A percentile compares a stretch with the other conserved stretches of the same genome.
Conservation (phyloP, 73 alveolate species). For the Paramecium octaurelia region DNA sequence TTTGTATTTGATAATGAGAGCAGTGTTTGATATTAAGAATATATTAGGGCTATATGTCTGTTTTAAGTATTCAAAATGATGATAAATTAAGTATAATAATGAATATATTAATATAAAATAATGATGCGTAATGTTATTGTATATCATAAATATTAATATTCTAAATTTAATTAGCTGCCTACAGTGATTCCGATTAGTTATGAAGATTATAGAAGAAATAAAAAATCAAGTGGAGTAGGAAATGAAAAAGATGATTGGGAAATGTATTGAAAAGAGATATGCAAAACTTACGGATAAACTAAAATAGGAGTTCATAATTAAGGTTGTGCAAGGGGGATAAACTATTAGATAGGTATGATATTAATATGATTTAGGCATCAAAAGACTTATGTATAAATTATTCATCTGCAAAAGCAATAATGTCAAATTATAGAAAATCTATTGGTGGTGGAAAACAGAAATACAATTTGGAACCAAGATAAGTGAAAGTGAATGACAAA, state of each 20-base stretch:
- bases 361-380: background rate
- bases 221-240: slow-evolving; percentile 6
- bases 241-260: background rate
- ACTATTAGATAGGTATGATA: slow-evolving; percentile 23
- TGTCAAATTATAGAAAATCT: background rate
- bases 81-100: background rate
- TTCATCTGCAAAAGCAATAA: slow-evolving; percentile 12
- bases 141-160: background rate
- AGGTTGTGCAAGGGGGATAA: background rate
- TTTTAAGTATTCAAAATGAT: background rate
- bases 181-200: slow-evolving; percentile 12
- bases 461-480: background rate
- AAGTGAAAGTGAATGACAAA: background rate
- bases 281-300: background rate
- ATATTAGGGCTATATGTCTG: background rate
- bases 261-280: slow-evolving; percentile 22
- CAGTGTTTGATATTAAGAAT: background rate
- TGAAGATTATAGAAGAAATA: slow-evolving; percentile 43
- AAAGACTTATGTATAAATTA: background rate
- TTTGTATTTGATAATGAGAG: background rate
- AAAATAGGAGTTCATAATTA: background rate
- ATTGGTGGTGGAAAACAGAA: background rate
- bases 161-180: background rate
- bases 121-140: slow-evolving; percentile 23
- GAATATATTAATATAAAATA: background rate